Evolutionary conservation across 371 early-diverging fungal species (phyloP).

Genomic region (Mucor velutinosus): DNA sequence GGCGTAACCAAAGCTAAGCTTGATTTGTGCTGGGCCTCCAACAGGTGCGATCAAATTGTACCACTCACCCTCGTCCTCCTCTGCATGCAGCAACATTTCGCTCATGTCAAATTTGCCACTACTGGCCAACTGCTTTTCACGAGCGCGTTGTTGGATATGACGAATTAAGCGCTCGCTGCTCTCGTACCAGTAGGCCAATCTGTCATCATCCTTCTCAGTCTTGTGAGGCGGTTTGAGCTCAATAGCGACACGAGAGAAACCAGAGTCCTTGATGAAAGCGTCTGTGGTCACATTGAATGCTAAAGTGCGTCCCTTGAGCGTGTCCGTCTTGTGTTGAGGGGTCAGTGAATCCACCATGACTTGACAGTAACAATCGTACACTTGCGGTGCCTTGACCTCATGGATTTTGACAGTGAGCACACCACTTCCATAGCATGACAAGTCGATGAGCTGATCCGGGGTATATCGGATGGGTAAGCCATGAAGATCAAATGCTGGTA

Average conservation of each 20-base stretch:
- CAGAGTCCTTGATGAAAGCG: constrained; percentile 64
- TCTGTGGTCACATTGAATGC: constrained; percentile 44
- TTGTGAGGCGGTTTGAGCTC: constrained; percentile 37
- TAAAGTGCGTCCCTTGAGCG: constrained; percentile 29
- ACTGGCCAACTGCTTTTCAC: constrained; percentile 3
- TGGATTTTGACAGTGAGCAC: constrained; percentile 45
- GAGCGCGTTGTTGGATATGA: constrained; percentile 24
- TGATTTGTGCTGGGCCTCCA: constrained; percentile 39
- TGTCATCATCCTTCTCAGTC: constrained; percentile 33
- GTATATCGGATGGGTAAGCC: constrained; percentile 38
- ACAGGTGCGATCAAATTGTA: constrained; percentile 36
- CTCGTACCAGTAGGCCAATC: constrained; percentile 44
- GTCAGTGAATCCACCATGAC: constrained; percentile 40
- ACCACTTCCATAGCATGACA: constrained; percentile 34
- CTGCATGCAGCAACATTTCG: background rate
- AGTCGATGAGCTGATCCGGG: constrained; percentile 44
- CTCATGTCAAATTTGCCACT: background rate
- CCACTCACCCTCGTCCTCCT: constrained; percentile 43
- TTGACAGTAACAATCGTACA: constrained; percentile 35
- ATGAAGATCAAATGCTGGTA: constrained; percentile 31
- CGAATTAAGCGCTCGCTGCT: constrained; percentile 34
- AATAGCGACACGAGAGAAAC: constrained; percentile 59
- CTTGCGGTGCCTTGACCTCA: constrained; percentile 29
- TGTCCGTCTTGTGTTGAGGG: constrained; percentile 38
- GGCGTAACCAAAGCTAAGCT: constrained; percentile 54